These are phyloP conservation scores for Coprinopsis strossmayeri DNA, from an alignment of 768 basidiomycete genomes.

Conservation along the genomic window DNA sequence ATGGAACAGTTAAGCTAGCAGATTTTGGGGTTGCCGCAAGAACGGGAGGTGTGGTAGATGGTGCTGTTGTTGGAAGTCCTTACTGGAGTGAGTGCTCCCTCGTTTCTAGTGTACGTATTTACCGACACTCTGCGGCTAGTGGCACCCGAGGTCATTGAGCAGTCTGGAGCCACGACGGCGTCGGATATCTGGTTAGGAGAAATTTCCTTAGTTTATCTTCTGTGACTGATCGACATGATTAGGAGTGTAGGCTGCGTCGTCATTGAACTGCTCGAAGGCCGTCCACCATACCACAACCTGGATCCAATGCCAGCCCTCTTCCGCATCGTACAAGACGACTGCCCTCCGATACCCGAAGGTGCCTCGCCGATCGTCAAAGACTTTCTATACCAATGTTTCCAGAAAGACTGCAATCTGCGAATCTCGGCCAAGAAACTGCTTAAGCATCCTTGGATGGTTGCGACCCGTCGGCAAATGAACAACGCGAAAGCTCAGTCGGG, in stretches of 20 bases:
- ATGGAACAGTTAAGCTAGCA: constrained; percentile 96
- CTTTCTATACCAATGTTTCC: constrained; percentile 96
- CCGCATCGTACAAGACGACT: constrained; percentile 97
- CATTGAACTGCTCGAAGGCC: constrained; percentile 86
- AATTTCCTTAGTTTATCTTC: constrained; percentile 15
- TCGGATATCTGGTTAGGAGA: constrained; percentile 74
- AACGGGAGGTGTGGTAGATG: constrained; percentile 70
- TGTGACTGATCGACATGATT: constrained; percentile 4
- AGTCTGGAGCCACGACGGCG: constrained; percentile 93
- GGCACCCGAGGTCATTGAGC: constrained; percentile 99
- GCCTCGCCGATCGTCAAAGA: constrained; percentile 94
- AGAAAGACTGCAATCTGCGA: constrained; percentile 93
- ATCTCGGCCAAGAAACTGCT: constrained; percentile 91
- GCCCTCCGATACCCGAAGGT: constrained; percentile 93
- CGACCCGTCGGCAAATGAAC: constrained; percentile 68
- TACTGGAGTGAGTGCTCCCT: constrained; percentile 81
- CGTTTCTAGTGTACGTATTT: constrained; percentile 8
- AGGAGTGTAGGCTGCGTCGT: constrained; percentile 96
- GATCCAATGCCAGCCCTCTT: constrained; percentile 99
- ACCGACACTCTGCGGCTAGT: constrained; percentile 35
- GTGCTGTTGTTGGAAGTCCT: constrained; percentile 93
- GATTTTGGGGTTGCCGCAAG: constrained; percentile 95
- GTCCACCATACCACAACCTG: constrained; percentile 92
- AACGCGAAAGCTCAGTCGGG: constrained; percentile 28
- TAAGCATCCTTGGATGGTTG: constrained; percentile 93